Base-by-base conservation (phyloP, 108 stramenopile genomes). In the Epithemia pelagica region DNA sequence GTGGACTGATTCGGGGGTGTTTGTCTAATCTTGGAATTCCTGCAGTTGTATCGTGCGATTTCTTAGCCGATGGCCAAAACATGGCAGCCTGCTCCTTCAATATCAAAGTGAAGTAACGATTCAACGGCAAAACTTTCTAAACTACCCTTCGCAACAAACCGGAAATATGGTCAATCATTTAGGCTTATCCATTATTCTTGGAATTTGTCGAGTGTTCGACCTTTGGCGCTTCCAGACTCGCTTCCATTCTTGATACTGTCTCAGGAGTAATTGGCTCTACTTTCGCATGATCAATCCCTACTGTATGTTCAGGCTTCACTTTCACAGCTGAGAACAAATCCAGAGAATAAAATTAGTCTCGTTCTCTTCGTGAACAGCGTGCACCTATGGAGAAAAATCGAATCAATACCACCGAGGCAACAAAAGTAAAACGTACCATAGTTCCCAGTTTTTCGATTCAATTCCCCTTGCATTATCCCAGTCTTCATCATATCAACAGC, bases 1-100 rank as follows among this genome's bases (percentile, higher is more conserved):
- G 94, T 67, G 96, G 96, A 21, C 78, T 96, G 46, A 81, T 96
- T 66, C 80, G 96, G 32, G 96, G 96, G 3, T 83, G 87, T 0
- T 62, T 96, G 62, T 82, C 94, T 18, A 94, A 94, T 79, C 70
- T 96, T 61, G 94, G 92, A 21, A 85, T 96, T 63, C 73, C 76
- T 20, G 81, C 92, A 25, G 87, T 92, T 22, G 96, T 96, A 0
- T 85, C 80, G 55, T 95, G 94, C 63, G 94, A 96, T 64, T 96
- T 95, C 70, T 82, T 93, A 68, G 87, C 92, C 0, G 92, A 93
- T 72, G 87, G 87, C 32, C 84, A 86, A 73, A 91, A 82, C 67
- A 87, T 95, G 88, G 81, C 94, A 24, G 86, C 85, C 21, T 95
- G 94, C 61, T 90, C 87, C 3, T 96, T 96, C 79, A 95, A 92